Evolutionary conservation across 495 filamentous ascomycete species (phyloP).

Genomic region (Viridothelium virens): DNA sequence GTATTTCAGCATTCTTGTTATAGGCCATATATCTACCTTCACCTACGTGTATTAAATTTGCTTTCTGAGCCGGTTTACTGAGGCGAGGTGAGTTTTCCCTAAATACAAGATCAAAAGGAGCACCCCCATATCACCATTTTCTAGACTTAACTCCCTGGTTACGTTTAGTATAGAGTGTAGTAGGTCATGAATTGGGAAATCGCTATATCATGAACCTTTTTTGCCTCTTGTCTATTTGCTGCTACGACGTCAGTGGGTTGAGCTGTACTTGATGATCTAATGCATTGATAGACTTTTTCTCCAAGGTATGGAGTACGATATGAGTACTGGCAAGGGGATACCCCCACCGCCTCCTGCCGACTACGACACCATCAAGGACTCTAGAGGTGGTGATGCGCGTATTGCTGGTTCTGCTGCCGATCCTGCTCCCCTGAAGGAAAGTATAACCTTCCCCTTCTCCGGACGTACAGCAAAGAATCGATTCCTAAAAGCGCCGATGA

Average conservation of each 20-base stretch:
- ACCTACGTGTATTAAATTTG: background rate
- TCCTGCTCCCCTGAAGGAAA: slow-evolving; percentile 15
- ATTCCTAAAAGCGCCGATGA: slow-evolving; percentile 26
- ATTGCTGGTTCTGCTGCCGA: slow-evolving; percentile 21
- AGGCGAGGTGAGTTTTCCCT: background rate
- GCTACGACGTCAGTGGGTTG: too few species aligned
- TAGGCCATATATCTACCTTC: too few species aligned
- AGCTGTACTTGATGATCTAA: background rate
- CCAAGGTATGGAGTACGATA: slow-evolving; percentile 24
- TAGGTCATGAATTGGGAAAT: too few species aligned
- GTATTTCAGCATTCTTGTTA: too few species aligned
- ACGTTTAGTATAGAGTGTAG: background rate
- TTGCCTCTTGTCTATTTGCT: background rate
- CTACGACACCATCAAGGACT: slow-evolving; percentile 14
- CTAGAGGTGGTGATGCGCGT: slow-evolving; percentile 16
- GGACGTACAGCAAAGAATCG: slow-evolving; percentile 24
- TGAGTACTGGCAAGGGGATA: background rate
- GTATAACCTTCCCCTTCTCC: slow-evolving; percentile 25
- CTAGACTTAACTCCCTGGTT: background rate
- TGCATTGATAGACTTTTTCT: background rate
- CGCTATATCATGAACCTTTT: background rate
- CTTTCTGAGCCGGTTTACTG: background rate
- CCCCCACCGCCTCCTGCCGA: slow-evolving; percentile 14
- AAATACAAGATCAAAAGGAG: background rate
- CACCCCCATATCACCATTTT: too few species aligned